phyloP scores from a whole-genome alignment of 2,329 filamentous ascomycete species.

The Sarocladiaceae sp. region DNA sequence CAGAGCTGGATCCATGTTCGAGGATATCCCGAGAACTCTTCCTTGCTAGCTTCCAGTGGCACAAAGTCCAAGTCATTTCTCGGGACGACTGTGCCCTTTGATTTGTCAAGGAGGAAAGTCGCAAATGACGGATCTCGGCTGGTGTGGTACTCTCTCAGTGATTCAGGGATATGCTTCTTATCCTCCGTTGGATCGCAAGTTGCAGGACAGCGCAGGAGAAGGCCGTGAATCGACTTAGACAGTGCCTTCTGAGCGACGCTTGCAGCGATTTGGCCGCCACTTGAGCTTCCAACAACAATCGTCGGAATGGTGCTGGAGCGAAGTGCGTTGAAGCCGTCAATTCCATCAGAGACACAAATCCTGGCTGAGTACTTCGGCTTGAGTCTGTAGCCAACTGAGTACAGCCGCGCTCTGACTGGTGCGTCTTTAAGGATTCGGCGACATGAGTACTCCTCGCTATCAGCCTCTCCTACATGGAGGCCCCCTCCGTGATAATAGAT shows the following conservation, averaged over 20 bases:
- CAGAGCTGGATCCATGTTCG: conserved; percentile 45
- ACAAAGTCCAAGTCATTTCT: conserved; percentile 35
- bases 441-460: conserved; percentile 45
- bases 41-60: conserved; percentile 33
- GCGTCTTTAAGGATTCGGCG: conserved; percentile 32
- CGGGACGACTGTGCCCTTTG: conserved; percentile 26
- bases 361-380: conserved; percentile 34
- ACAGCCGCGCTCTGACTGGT: conserved; percentile 26
- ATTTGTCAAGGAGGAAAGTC: conserved; percentile 28
- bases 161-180: conserved; percentile 29
- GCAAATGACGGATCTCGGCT: conserved; percentile 33
- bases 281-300: conserved; percentile 41
- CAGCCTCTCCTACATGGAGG: conserved; percentile 41
- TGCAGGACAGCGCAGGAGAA: conserved; percentile 44
- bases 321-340: conserved; percentile 27
- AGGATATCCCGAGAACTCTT: conserved; percentile 28
- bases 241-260: conserved; percentile 32
- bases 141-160: conserved; percentile 32
- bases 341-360: conserved; percentile 37
- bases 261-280: conserved; percentile 43
- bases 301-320: conserved; percentile 17
- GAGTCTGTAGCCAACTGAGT: conserved; percentile 43
- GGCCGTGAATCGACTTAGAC: conserved; percentile 28
- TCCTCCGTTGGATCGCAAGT: conserved; percentile 38
- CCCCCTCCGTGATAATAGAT: conserved; percentile 48